Conservation (phyloP, 192 early-diverging fungal genomes). For the Rhizophlyctis rosea region DNA sequence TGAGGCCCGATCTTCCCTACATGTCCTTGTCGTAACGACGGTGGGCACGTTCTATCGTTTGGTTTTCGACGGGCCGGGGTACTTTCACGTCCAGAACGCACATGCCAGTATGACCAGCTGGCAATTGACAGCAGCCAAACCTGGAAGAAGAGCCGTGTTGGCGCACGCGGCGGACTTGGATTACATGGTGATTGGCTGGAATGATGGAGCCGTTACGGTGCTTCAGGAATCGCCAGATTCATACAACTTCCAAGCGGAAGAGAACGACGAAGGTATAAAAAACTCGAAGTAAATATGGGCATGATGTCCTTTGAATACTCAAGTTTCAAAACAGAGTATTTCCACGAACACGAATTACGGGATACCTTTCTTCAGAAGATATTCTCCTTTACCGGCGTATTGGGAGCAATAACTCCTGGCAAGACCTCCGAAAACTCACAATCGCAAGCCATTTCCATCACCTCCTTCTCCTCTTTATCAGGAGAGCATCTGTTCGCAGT, state of each 20-base stretch:
- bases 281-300: background rate
- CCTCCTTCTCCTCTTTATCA: background rate
- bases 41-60: background rate
- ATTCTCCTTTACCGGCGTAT: background rate
- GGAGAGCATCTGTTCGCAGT: background rate
- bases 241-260: background rate
- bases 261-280: background rate
- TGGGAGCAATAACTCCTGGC: background rate
- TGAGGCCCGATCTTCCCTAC: background rate
- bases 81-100: background rate
- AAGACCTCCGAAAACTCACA: background rate
- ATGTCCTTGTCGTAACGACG: background rate
- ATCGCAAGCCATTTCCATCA: background rate
- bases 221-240: background rate
- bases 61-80: background rate
- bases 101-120: background rate
- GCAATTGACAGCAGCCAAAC: background rate
- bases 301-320: background rate
- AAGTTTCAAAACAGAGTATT: background rate
- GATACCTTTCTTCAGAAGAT: background rate
- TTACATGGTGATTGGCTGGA: background rate
- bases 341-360: background rate
- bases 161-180: background rate
- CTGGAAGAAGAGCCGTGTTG: background rate
- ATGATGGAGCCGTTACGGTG: background rate